Base-by-base conservation (phyloP, 257 asterid species). In the Scutellaria baicalensis region DNA sequence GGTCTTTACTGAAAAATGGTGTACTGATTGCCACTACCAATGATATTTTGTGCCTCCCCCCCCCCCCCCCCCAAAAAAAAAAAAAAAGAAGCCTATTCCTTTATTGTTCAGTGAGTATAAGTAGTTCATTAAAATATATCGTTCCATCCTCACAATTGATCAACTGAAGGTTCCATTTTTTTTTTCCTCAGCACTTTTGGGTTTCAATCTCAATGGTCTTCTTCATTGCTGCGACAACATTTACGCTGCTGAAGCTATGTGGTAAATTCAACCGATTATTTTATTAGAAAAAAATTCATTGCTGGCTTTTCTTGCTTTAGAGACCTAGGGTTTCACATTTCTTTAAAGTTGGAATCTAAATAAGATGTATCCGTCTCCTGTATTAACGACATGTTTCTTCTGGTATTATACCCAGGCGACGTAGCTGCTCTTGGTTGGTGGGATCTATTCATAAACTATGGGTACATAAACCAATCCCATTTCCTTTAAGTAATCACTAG, bases 401-500 rank as follows among this genome's bases (percentile, higher is more conserved):
- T 60, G 59, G 65, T 63, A 76, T 63, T 42, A 9, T 69, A 38
- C 80, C 85, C 84, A 93, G 99, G 99, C 45, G 95, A 93, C 82
- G 97, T 89, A 12, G 94, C 84, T 65, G 94, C 96, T 80, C 96
- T 93, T 72, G 96, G 97, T 67, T 93, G 97, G 99, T 93, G 97
- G 99, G 99, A 91, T 83, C 84, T 93, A 56, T 93, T 91, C 70
- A 89, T 93, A 79, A 93, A 87, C 81, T 93, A 86, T 58, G 96
- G 99, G 99, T 93, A 85, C 64, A 55, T 67, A 35, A 55, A 13
- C 50, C 63, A 36, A 54, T 31, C 48, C 35, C 17, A 72, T 66
- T 59, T 60, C 68, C 7, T 35, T 69, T 50, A 59, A 16, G 17
- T 70, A 14, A 61, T 6, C 59, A 31, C 35, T 12, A 23, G 20